Conservation (phyloP, 2,329 filamentous ascomycete species). For the Penicillium rolfsii region DNA sequence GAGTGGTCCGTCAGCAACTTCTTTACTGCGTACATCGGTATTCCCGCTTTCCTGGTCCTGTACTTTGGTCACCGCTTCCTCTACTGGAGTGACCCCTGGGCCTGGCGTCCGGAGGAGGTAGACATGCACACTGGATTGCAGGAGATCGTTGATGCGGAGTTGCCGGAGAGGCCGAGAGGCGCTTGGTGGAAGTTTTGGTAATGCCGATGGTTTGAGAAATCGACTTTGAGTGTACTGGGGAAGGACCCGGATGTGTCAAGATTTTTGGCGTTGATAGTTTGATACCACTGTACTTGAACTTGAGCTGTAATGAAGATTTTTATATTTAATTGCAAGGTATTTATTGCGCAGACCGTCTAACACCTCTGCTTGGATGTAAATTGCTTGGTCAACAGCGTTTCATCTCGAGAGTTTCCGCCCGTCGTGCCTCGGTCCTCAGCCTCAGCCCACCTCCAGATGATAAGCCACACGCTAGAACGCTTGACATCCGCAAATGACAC, state of each 20-base stretch:
- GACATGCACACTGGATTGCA: conserved; percentile 59
- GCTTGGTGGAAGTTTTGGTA: conserved; percentile 40
- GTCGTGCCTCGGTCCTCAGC: too few species aligned
- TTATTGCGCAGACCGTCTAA: not conserved
- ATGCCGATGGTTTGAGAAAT: conserved; percentile 22
- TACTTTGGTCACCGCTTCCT: conserved; percentile 57
- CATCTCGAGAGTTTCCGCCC: too few species aligned
- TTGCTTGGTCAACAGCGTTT: not conserved
- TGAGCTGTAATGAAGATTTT: not conserved
- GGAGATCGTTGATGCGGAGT: conserved; percentile 55
- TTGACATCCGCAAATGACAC: not conserved
- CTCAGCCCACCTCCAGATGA: not conserved
- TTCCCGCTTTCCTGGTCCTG: conserved; percentile 62
- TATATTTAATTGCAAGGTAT: not conserved
- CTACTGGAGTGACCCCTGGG: conserved; percentile 56
- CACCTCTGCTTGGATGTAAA: not conserved
- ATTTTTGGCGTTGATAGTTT: not conserved
- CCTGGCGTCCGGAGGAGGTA: conserved; percentile 52
- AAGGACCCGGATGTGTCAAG: not conserved
- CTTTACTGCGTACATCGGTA: conserved; percentile 67
- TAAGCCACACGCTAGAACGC: not conserved
- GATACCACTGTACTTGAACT: not conserved
- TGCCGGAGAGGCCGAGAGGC: conserved; percentile 33
- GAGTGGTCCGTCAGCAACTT: conserved; percentile 68
- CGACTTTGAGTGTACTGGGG: not conserved